Evolutionary conservation across 2,329 filamentous ascomycete genomes (phyloP), one percentile per base, ranked within the genome.

Genomic region (Hymenoscyphus fraxineus): DNA sequence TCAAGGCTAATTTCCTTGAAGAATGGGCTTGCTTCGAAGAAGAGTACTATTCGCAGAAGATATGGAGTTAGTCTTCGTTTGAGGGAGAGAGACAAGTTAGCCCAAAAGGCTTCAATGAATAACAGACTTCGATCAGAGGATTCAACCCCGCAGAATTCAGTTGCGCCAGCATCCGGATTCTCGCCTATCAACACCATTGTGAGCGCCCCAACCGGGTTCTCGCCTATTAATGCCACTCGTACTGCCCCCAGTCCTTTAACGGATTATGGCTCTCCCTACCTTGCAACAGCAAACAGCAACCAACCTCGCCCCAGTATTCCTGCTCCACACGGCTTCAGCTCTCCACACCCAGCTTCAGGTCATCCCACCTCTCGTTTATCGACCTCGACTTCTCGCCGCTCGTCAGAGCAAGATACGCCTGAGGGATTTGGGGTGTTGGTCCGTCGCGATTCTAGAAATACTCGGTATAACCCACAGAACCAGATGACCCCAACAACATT

Each of bases 31-130:
- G 68, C 71, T 9, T 72, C 73, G 2, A 69, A 66, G 32, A 72
- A 73, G 59, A 69, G 66, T 41, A 69, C 72, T 19, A 73, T 73
- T 38, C 67, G 73, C 5, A 70, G 68, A 61, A 58, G 61, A 2
- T 69, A 69, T 63, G 71, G 71, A 35, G 73, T 74, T 3, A 73
- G 65, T 55, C 60, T 74, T n/a, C 66, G 73, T 6, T 61, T 73
- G 62, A 61, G 72, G 12, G 67, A 73, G 10, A 70, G 66, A 39
- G 72, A 74, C 27, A 74, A 73, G 67, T 51, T 61, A 22, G 56
- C 60, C 35, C 19, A 22, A 31, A 27, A n/a, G 32, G 55, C 47
- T 47, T 38, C 54, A 19, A 39, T 35, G 35, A 58, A 27, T 27
- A 27, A n/a, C 39, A 59, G 15, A 9, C 58, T 59, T 40, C 22